Evolutionary conservation across 2,329 filamentous ascomycete genomes (phyloP).

Genomic region (Colletotrichum truncatum): DNA sequence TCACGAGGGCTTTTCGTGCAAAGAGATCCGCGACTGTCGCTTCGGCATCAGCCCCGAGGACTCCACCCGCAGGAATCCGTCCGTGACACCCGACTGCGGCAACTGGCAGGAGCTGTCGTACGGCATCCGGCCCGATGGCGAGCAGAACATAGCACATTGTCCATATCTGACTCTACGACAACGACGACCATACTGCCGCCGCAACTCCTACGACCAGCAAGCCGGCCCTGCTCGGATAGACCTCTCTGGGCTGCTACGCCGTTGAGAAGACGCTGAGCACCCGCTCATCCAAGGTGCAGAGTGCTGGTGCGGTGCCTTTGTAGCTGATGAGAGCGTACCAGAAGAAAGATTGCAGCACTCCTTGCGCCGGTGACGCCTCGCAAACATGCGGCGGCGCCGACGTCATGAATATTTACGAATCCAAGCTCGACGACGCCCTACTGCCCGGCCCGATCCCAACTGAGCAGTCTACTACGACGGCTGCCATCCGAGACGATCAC

Average conservation of each 20-base stretch:
- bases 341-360: constrained; percentile 38
- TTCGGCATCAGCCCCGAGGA: constrained; percentile 29
- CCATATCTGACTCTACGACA: constrained; percentile 22
- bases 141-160: constrained; percentile 18
- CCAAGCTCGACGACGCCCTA: constrained; percentile 1
- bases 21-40: constrained; percentile 17
- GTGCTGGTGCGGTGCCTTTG: constrained; percentile 50
- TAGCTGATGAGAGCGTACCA: constrained; percentile 31
- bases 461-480: too few species aligned
- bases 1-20: constrained; percentile 21
- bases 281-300: constrained; percentile 41
- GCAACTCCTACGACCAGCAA: constrained; percentile 16
- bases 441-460: background rate
- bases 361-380: constrained; percentile 43
- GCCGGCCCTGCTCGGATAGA: constrained; percentile 32
- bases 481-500: too few species aligned
- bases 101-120: constrained; percentile 34
- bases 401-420: constrained; percentile 41
- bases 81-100: constrained; percentile 34
- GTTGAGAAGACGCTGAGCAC: constrained; percentile 38
- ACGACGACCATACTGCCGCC: constrained; percentile 15
- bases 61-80: constrained; percentile 35
- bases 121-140: constrained; percentile 34
- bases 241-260: constrained; percentile 49
- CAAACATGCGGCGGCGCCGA: constrained; percentile 44